Conservation (phyloP, 805 yeast genomes). For the Soucietia sequanensis region DNA sequence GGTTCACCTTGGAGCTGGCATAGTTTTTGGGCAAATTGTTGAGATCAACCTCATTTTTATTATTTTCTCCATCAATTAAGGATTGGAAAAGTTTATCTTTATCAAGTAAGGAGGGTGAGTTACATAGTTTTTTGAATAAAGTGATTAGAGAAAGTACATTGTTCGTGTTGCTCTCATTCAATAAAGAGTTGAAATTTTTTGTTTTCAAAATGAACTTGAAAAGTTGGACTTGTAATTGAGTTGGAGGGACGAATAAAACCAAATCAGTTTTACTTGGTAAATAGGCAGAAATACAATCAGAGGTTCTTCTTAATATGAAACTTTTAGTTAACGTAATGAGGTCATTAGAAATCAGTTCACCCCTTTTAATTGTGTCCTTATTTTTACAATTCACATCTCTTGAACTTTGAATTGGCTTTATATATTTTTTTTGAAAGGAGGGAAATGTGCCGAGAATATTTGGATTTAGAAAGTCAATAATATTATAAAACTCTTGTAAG, state of each 20-base stretch:
- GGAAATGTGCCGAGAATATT: conserved; percentile 68
- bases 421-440: conserved; percentile 57
- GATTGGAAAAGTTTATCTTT: conserved; percentile 46
- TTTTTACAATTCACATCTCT: conserved; percentile 61
- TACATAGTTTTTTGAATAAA: conserved; percentile 75
- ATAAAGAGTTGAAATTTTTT: conserved; percentile 26
- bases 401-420: conserved; percentile 69
- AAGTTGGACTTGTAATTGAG: conserved; percentile 53
- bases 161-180: conserved; percentile 25
- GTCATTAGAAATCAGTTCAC: conserved; percentile 62
- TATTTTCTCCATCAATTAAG: conserved; percentile 6
- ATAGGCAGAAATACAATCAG: conserved; percentile 51
- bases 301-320: conserved; percentile 74
- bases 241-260: conserved; percentile 76
- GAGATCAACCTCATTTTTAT: conserved; percentile 23
- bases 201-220: conserved; percentile 51
- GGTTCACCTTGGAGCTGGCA: conserved; percentile 62
- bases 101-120: conserved; percentile 65
- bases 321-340: conserved; percentile 60
- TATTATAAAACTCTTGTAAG: conserved; percentile 73
- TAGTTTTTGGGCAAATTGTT: conserved; percentile 8
- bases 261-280: conserved; percentile 75
- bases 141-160: conserved; percentile 69
- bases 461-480: conserved; percentile 83
- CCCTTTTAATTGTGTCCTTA: conserved; percentile 47